These are phyloP conservation scores for Dichotomocladium elegans DNA, from an alignment of 371 early-diverging fungal species.

Conservation along the genomic window DNA sequence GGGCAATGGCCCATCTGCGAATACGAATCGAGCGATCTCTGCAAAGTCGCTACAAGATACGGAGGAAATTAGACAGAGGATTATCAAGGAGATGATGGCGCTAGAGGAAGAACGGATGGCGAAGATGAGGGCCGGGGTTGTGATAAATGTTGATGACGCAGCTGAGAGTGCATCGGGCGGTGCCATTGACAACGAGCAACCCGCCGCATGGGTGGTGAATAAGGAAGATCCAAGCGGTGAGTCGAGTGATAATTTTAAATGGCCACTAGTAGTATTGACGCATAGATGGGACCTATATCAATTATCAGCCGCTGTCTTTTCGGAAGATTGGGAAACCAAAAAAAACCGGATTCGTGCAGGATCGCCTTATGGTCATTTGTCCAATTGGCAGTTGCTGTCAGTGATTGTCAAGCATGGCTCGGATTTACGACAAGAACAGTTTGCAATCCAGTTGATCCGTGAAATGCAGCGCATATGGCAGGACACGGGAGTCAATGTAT, in stretches of 20 bases:
- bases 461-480: conserved; percentile 96
- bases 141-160: conserved; percentile 26
- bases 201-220: conserved; percentile 46
- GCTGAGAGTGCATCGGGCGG: conserved; percentile 53
- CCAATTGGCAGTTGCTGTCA: conserved; percentile 86
- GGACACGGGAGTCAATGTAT: conserved; percentile 76
- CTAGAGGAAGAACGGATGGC: conserved; percentile 82
- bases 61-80: conserved; percentile 78
- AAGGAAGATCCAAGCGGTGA: conserved; percentile 88
- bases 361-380: conserved; percentile 81
- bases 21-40: not conserved
- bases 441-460: conserved; percentile 93
- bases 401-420: conserved; percentile 98
- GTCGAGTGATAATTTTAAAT: no score
- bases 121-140: conserved; percentile 48
- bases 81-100: conserved; percentile 87
- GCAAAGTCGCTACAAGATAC: conserved; percentile 23
- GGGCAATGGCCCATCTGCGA: not conserved
- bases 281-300: no score
- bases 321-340: conserved; percentile 88
- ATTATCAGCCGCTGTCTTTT: conserved; percentile 74
- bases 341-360: conserved; percentile 73
- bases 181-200: conserved; percentile 53
- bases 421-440: conserved; percentile 96
- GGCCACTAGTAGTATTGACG: no score